These are phyloP conservation scores for Didymosphaeria variabile DNA, from an alignment of 2,329 filamentous ascomycete species.

Conservation along the genomic window DNA sequence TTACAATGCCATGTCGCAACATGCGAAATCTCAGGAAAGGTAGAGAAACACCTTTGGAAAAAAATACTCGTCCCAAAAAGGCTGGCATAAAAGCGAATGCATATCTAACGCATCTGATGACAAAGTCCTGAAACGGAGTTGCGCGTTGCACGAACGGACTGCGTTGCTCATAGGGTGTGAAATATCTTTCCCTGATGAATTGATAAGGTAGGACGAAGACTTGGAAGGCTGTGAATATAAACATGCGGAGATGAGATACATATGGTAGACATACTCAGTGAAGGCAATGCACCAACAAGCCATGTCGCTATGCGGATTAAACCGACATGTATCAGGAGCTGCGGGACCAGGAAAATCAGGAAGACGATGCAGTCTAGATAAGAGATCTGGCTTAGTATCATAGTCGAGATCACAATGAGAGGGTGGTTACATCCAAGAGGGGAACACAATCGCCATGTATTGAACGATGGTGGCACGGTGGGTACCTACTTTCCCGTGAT, in stretches of 20 bases:
- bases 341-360: constrained; percentile 73
- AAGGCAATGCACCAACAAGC: constrained; percentile 71
- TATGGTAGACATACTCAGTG: constrained; percentile 64
- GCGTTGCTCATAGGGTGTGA: constrained; percentile 56
- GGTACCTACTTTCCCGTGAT: constrained; percentile 19
- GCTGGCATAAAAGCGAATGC: constrained; percentile 77
- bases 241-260: constrained; percentile 18
- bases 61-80: constrained; percentile 76
- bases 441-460: constrained; percentile 1
- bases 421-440: neutral
- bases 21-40: constrained; percentile 81
- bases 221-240: constrained; percentile 51
- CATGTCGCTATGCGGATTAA: constrained; percentile 66
- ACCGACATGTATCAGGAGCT: constrained; percentile 74
- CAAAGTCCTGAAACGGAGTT: constrained; percentile 79
- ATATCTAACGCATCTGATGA: constrained; percentile 80
- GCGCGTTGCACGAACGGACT: constrained; percentile 73
- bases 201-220: constrained; percentile 66
- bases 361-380: constrained; percentile 80
- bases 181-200: constrained; percentile 67
- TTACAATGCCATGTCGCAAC: constrained; percentile 73
- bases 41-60: constrained; percentile 75
- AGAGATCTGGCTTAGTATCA: constrained; percentile 79
- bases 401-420: constrained; percentile 44
- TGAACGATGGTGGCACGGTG: neutral